These are phyloP conservation scores for Bjerkandera adusta DNA, from an alignment of 1,284 basidiomycete species.

Conservation along the genomic window DNA sequence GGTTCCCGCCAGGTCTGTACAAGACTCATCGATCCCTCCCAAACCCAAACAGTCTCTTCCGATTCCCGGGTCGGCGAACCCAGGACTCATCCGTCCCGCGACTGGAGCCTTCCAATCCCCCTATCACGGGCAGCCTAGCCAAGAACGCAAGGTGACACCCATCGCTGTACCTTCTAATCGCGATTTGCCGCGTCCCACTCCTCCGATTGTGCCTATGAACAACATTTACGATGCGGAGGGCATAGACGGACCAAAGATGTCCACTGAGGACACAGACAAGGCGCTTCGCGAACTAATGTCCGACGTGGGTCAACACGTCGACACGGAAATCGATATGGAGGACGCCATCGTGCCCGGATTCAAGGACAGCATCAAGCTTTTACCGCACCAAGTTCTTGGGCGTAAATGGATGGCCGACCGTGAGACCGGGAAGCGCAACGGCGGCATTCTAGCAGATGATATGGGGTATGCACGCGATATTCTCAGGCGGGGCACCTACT, in stretches of 20 bases:
- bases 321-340: slow-evolving; percentile 52
- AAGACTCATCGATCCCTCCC: neutral
- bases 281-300: slow-evolving; percentile 60
- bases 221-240: slow-evolving; percentile 32
- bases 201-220: slow-evolving; percentile 18
- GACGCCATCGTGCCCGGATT: slow-evolving; percentile 76
- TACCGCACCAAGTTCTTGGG: slow-evolving; percentile 88
- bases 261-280: slow-evolving; percentile 58
- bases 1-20: neutral
- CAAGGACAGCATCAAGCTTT: slow-evolving; percentile 60
- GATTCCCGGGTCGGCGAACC: slow-evolving; percentile 9
- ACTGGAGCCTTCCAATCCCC: neutral
- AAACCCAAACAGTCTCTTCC: neutral
- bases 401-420: slow-evolving; percentile 87
- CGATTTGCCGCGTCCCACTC: slow-evolving; percentile 3
- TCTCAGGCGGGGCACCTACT: no score
- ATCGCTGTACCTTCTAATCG: slow-evolving; percentile 12
- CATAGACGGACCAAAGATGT: slow-evolving; percentile 36
- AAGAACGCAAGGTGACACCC: slow-evolving; percentile 5
- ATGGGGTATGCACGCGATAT: slow-evolving; percentile 60
- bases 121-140: neutral
- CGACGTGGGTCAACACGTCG: slow-evolving; percentile 35
- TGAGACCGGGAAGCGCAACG: slow-evolving; percentile 75
- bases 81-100: slow-evolving; percentile 9
- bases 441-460: slow-evolving; percentile 92